These are phyloP conservation scores for Novakomyces olei DNA, from an alignment of 805 yeast species.

Conservation along the genomic window DNA sequence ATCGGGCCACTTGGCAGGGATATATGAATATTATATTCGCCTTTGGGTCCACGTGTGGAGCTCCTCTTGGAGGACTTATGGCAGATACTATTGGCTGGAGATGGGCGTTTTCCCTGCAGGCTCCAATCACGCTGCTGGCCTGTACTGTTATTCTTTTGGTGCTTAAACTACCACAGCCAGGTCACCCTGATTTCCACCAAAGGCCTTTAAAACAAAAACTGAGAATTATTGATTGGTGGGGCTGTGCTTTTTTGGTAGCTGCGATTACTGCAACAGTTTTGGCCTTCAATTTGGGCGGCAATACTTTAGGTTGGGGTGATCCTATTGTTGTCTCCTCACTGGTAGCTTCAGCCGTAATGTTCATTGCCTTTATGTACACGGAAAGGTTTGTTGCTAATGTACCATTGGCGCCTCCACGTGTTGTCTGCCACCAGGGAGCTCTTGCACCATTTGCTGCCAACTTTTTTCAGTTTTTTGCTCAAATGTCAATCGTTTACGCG, in stretches of 20 bases:
- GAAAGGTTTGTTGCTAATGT: conserved; percentile 33
- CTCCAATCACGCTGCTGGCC: conserved; percentile 20
- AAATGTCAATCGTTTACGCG: conserved; percentile 40
- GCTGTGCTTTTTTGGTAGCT: conserved; percentile 35
- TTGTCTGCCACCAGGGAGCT: conserved; percentile 36
- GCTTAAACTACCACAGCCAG: conserved; percentile 7
- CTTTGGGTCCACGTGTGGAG: conserved; percentile 7
- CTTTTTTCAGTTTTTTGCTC: conserved; percentile 51
- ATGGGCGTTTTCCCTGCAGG: conserved; percentile 21
- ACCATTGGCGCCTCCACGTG: conserved; percentile 43
- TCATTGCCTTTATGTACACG: conserved; percentile 25
- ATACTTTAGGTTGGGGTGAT: conserved; percentile 27
- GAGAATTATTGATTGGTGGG: conserved; percentile 40
- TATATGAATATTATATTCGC: conserved; percentile 25
- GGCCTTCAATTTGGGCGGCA: conserved; percentile 47
- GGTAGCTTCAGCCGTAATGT: conserved; percentile 15
- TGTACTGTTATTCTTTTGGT: conserved; percentile 15
- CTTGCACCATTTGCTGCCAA: conserved; percentile 42
- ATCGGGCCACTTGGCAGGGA: conserved; percentile 69
- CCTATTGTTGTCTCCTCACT: conserved; percentile 19
- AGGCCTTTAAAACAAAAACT: conserved; percentile 25
- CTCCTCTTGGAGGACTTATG: conserved; percentile 27
- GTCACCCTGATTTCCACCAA: conserved; percentile 3
- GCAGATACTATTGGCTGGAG: conserved; percentile 43
- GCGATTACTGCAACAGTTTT: conserved; percentile 35